Base-by-base conservation (phyloP, 306 rosid genomes). In the Ormosia semicastrata region DNA sequence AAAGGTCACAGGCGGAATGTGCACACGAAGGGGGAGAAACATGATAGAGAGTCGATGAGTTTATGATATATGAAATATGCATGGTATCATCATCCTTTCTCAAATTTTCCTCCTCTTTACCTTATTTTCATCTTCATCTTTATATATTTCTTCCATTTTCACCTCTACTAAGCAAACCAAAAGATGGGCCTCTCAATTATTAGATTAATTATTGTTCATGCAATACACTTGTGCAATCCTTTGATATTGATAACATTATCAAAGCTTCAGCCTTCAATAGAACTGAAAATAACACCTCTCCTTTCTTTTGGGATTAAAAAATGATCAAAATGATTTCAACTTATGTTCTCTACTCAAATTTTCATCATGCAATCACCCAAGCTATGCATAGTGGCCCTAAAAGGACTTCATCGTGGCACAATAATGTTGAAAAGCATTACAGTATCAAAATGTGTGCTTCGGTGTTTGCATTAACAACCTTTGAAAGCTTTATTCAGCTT, bases 401-500 rank as follows among this genome's bases (percentile, higher is more conserved):
- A 2, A 15, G 15, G 50, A 40, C 8, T 37, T 39, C 12, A 53
- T 24, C 34, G 1, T 58, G 53, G 8, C 18, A 29, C 6, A 50
- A 32, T 41, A 50, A 32, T 41, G 30, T 11, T 53, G 17, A 52
- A 66, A 77, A 47, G 34, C 9, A 56, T 14, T 3, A 43, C 13
- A 50, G 3, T 29, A 80, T 68, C 40, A 68, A 37, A 75, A 67
- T 58, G 32, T 18, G 34, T 32, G 7, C 33, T 73, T 57, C 46
- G 47, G 11, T 54, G 11, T 44, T 65, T 17, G 47, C 5, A 76
- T 56, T 13, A 43, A 39, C 13, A 73, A 91, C 97, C 97, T 85
- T 92, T 91, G 78, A 92, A 92, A 73, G 98, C 98, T 78, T 86
- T 88, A 82, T 86, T 80, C 1, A 92, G 86, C 60, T 75, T 82